Percentiles rank a stretch among this genome's conserved stretches.
phyloP scores from a whole-genome alignment of 495 filamentous ascomycete genomes.

The Trypethelium eluteriae region DNA sequence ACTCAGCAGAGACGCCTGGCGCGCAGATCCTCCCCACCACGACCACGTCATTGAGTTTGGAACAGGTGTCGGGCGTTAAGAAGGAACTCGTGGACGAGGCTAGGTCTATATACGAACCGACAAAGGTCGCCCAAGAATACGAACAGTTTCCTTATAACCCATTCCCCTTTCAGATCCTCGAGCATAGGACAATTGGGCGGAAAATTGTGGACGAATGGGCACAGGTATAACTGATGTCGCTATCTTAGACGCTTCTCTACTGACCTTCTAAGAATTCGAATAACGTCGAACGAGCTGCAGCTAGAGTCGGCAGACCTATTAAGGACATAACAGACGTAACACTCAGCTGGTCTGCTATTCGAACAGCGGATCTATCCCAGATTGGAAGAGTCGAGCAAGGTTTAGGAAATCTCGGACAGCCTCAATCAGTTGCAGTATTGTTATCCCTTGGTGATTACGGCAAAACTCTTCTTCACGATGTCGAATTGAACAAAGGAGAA shows the following conservation, averaged over 20 bases:
- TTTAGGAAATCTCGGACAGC: background rate
- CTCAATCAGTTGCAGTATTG: background rate
- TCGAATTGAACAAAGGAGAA: background rate
- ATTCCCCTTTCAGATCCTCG: background rate
- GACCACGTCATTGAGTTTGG: no score
- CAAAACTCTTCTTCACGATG: background rate
- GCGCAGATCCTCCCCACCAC: no score
- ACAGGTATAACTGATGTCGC: background rate
- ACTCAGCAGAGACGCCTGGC: no score
- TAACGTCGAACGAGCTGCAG: background rate
- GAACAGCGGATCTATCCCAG: background rate
- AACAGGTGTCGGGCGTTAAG: no score
- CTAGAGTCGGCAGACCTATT: background rate
- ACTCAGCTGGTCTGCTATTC: background rate
- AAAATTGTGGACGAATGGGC: background rate
- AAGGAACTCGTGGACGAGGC: no score
- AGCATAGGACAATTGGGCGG: background rate
- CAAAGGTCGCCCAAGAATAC: background rate
- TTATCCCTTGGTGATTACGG: background rate
- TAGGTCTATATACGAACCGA: background rate
- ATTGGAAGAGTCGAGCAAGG: background rate
- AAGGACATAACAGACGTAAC: background rate
- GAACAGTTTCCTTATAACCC: background rate
- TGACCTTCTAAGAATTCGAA: background rate
- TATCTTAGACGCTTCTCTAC: background rate